Base-by-base conservation (phyloP, 1,284 basidiomycete species). In the Austroboletus rostrupii region DNA sequence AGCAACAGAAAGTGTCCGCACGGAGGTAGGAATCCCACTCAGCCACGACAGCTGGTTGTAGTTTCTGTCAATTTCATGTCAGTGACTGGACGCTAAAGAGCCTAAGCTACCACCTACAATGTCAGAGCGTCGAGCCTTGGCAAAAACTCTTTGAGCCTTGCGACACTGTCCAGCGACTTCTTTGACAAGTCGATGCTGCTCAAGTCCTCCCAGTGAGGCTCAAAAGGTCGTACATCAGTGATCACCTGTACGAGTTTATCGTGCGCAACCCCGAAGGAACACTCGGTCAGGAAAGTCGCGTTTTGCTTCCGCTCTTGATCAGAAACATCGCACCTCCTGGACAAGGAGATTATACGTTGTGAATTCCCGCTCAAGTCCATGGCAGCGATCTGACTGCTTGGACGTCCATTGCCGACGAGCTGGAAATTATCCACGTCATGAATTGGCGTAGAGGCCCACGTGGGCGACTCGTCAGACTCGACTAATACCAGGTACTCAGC, bases 221-320 rank as follows among this genome's bases (percentile, higher is more conserved):
- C 91, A 71, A 93, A 97, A 1, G 95, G 93, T 65, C 95, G 89
- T 13, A 95, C 85, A 62, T 98, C 95, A 38, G 95, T 98, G 62
- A 99, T 92, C 55, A 92, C 83, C 68, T 92, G 83, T 2, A 99
- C 87, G 3, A 99, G 80, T 41, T 84, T 82, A 67, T 97, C 95
- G 62, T 92, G 90, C 10, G 93, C 83, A 28, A 97, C 85, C 17
- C 83, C 91, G 66, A 99, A 99, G 26, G 94, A 97, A 62, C 94
- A 97, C 62, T 97, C 93, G 5, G 88, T 90, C 55, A 97, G 74
- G 73, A 96, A 95, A 0, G 94, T 97, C 36, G 80, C 85, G 59
- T 89, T 84, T 5, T 38, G 37, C 36, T 69, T 73, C 53, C 67
- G 64, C 47, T 57, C 59, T 48, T 61, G 56, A 13, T 65, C 62